phyloP scores from a whole-genome alignment of 129 eudicot genomes.

The Pittosporum tobira region DNA sequence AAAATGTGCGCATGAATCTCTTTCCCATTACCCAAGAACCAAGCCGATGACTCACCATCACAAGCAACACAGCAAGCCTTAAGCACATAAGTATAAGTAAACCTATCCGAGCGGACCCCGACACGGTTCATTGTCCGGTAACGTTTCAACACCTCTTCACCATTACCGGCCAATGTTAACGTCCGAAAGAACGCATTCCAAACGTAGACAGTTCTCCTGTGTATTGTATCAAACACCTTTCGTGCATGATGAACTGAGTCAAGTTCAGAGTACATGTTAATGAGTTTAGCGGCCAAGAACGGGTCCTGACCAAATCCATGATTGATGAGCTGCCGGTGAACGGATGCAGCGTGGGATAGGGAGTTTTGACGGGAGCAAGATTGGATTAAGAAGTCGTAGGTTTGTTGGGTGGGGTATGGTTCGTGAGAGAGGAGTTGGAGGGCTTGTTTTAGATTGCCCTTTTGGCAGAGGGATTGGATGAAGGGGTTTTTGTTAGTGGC shows the following conservation, averaged over 20 bases:
- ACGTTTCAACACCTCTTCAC: slow-evolving; percentile 56
- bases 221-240: slow-evolving; percentile 71
- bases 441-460: slow-evolving; percentile 67
- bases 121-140: slow-evolving; percentile 40
- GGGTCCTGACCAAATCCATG: slow-evolving; percentile 71
- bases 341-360: slow-evolving; percentile 39
- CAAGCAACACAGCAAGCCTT: slow-evolving; percentile 86
- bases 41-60: slow-evolving; percentile 41
- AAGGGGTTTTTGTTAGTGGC: slow-evolving; percentile 40
- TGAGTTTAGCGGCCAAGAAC: slow-evolving; percentile 82
- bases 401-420: slow-evolving; percentile 63
- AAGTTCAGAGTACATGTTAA: slow-evolving; percentile 50
- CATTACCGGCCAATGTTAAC: slow-evolving; percentile 48
- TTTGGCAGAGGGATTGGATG: slow-evolving; percentile 66
- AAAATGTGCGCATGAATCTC: slow-evolving; percentile 77
- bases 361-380: slow-evolving; percentile 44
- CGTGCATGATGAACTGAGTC: slow-evolving; percentile 54
- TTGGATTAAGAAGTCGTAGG: slow-evolving; percentile 72
- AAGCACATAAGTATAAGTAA: slow-evolving; percentile 73
- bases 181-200: slow-evolving; percentile 82
- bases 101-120: slow-evolving; percentile 66
- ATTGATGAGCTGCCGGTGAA: slow-evolving; percentile 42
- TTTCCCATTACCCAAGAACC: slow-evolving; percentile 38
- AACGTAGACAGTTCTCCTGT: slow-evolving; percentile 49
- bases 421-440: slow-evolving; percentile 49